Percentiles rank a stretch among this genome's conserved stretches.
Conservation (phyloP, 1,284 basidiomycete species). For the Rhodotorula sp. region DNA sequence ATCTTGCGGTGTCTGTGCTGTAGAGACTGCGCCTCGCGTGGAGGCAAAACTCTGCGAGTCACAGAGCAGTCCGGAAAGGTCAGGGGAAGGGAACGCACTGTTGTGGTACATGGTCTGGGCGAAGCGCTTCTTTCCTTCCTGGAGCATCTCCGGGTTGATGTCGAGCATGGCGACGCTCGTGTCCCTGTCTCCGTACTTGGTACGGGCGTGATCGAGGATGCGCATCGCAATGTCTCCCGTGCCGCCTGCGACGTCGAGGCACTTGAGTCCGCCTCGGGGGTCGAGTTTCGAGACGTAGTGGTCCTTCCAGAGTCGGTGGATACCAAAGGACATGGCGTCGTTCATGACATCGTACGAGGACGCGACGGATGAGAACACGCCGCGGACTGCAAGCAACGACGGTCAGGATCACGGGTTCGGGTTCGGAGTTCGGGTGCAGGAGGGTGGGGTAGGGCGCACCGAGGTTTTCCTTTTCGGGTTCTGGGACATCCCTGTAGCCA, state of each 20-base stretch:
- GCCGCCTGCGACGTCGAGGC: slow-evolving; percentile 95
- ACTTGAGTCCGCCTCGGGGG: slow-evolving; percentile 62
- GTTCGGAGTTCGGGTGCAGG: neutral
- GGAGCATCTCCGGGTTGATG: slow-evolving; percentile 93
- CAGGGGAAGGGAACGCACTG: slow-evolving; percentile 61
- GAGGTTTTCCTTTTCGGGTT: slow-evolving; percentile 55
- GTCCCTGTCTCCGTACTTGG: slow-evolving; percentile 82
- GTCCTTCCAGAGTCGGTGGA: slow-evolving; percentile 98
- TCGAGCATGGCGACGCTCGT: slow-evolving; percentile 89
- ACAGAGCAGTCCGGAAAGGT: slow-evolving; percentile 31
- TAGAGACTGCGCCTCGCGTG: too few species aligned
- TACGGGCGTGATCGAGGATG: slow-evolving; percentile 86
- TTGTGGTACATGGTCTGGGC: slow-evolving; percentile 96
- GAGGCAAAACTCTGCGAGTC: neutral
- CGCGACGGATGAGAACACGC: slow-evolving; percentile 93
- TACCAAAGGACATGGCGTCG: slow-evolving; percentile 93
- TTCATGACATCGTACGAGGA: slow-evolving; percentile 89
- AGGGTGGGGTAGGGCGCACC: slow-evolving; percentile 46
- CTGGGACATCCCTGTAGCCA: slow-evolving; percentile 52
- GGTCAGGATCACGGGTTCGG: too few species aligned
- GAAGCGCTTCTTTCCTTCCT: slow-evolving; percentile 85
- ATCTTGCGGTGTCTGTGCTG: too few species aligned
- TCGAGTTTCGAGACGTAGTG: slow-evolving; percentile 76
- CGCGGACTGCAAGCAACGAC: slow-evolving; percentile 60
- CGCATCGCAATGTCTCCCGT: slow-evolving; percentile 96